These are phyloP conservation scores for Raphanus raphanistrum DNA, from an alignment of 345 rosid species.

Conservation along the genomic window DNA sequence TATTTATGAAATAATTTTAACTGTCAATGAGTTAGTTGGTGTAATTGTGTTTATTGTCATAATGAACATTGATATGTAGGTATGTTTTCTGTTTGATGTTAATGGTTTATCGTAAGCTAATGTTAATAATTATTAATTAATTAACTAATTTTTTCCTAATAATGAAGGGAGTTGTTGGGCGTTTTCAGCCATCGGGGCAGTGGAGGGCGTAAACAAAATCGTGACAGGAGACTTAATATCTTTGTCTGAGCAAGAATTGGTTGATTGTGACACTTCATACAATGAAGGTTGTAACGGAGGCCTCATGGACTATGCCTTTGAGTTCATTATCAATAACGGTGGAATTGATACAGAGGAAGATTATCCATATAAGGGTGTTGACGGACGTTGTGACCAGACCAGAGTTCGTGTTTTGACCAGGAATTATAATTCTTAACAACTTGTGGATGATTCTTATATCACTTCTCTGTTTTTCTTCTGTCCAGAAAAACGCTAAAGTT, in stretches of 20 bases:
- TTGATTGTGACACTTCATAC: conserved; percentile 63
- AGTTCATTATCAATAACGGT: conserved; percentile 64
- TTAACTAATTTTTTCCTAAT: background rate
- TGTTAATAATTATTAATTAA: background rate
- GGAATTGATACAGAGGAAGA: conserved; percentile 72
- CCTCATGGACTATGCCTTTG: conserved; percentile 74
- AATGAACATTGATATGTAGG: background rate
- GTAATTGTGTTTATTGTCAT: background rate
- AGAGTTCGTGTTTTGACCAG: conserved; percentile 43
- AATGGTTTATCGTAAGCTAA: background rate
- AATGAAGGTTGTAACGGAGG: conserved; percentile 89
- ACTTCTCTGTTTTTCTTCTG: background rate
- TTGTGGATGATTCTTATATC: background rate
- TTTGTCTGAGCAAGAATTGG: conserved; percentile 79
- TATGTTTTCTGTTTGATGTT: background rate
- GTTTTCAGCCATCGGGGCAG: conserved; percentile 75
- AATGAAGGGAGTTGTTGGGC: conserved; percentile 91
- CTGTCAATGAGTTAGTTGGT: background rate
- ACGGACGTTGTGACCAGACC: conserved; percentile 51
- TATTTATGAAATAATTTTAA: background rate
- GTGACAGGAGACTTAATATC: conserved; percentile 58
- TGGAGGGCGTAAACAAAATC: conserved; percentile 80
- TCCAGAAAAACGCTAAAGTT: conserved; percentile 69
- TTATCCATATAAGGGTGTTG: conserved; percentile 61
- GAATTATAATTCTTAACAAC: conserved; percentile 2